Percentiles rank a stretch among this genome's conserved stretches.
Evolutionary conservation across 768 basidiomycete species (phyloP).

Genomic region (Lactarius psammicola): DNA sequence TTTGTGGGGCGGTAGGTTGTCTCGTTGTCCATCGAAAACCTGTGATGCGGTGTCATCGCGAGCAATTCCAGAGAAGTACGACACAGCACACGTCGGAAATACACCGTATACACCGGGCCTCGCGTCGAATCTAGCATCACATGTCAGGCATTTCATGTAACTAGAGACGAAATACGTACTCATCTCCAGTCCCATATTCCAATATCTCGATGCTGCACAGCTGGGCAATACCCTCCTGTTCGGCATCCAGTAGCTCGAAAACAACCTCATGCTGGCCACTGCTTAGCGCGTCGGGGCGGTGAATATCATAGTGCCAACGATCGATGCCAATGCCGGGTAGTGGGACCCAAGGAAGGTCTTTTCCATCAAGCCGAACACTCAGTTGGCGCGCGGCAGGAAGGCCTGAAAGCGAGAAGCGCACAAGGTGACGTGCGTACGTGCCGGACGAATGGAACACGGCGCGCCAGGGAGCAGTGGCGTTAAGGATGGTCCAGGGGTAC

Average conservation of each 20-base stretch:
- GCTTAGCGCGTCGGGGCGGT: conserved; percentile 40
- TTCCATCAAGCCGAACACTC: conserved; percentile 57
- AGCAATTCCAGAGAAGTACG: not conserved
- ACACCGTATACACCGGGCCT: conserved; percentile 58
- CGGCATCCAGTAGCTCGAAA: conserved; percentile 53
- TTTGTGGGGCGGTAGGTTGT: conserved; percentile 81
- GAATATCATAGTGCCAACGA: conserved; percentile 73
- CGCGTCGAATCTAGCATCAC: conserved; percentile 53
- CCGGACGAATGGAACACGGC: conserved; percentile 63
- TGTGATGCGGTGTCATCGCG: conserved; percentile 31
- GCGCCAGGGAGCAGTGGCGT: conserved; percentile 58
- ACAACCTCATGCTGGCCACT: conserved; percentile 56
- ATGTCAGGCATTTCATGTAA: conserved; percentile 7
- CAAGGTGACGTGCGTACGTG: conserved; percentile 53
- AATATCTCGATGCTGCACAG: conserved; percentile 74
- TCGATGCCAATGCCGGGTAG: conserved; percentile 58
- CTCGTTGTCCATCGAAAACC: conserved; percentile 60
- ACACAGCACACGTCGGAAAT: conserved; percentile 64
- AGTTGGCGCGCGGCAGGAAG: conserved; percentile 55
- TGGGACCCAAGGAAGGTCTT: conserved; percentile 58
- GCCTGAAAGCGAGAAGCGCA: conserved; percentile 74
- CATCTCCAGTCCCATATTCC: conserved; percentile 62
- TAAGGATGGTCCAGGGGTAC: conserved; percentile 75
- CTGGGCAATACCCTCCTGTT: conserved; percentile 54
- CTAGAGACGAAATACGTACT: conserved; percentile 44